A percentile compares a stretch with the other conserved stretches of the same genome.
phyloP scores from a whole-genome alignment of 768 basidiomycete species.

The Amanita inopinata region DNA sequence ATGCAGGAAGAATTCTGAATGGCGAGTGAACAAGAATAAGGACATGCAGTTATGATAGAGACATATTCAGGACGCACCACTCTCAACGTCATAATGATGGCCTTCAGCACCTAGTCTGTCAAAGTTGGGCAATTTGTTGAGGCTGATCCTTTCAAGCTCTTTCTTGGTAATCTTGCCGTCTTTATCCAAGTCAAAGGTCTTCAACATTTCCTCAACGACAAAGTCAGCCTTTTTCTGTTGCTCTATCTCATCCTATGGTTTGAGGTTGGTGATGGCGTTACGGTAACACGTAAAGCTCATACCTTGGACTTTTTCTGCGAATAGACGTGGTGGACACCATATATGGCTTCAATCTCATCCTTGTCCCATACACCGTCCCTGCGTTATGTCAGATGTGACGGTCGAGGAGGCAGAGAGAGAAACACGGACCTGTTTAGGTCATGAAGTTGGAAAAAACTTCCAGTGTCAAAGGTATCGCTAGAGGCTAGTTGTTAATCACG shows the following conservation, averaged over 20 bases:
- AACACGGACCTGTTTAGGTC: conserved; percentile 70
- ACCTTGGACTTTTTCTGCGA: conserved; percentile 76
- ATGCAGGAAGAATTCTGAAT: conserved; percentile 84
- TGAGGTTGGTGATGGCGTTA: neutral
- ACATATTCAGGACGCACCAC: conserved; percentile 43
- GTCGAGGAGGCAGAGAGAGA: neutral
- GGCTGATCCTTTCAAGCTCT: conserved; percentile 66
- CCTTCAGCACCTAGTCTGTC: conserved; percentile 81
- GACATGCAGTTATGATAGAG: neutral
- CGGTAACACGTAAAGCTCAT: neutral
- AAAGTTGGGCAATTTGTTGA: conserved; percentile 75
- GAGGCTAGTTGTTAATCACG: neutral
- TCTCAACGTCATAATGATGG: conserved; percentile 89
- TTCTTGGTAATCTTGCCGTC: conserved; percentile 63
- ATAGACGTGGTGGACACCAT: conserved; percentile 90
- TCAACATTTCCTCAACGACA: conserved; percentile 65
- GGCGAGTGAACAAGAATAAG: conserved; percentile 2
- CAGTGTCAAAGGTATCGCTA: conserved; percentile 74
- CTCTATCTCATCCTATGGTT: conserved; percentile 54
- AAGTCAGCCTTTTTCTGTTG: conserved; percentile 76
- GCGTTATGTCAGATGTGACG: conserved; percentile 8
- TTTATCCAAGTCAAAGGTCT: conserved; percentile 58
- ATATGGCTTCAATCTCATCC: conserved; percentile 90
- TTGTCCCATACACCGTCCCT: conserved; percentile 78
- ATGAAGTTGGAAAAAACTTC: conserved; percentile 93